Percentiles rank a stretch among this genome's conserved stretches.
These are phyloP conservation scores for Aspergillus avenaceus DNA, from an alignment of 495 filamentous ascomycete genomes.

Conservation along the genomic window DNA sequence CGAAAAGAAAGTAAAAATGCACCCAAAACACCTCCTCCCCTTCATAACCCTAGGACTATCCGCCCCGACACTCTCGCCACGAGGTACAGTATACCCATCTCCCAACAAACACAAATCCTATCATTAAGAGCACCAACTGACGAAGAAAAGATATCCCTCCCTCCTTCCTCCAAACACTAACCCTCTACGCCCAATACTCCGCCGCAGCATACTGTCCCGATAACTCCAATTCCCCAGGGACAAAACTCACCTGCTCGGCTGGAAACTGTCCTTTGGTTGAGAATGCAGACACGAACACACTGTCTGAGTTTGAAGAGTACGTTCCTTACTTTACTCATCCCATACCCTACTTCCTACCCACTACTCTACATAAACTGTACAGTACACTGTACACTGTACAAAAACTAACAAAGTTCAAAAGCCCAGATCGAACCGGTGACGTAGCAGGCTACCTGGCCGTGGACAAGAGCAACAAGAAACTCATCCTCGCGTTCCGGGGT, in stretches of 20 bases:
- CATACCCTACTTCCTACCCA: no score
- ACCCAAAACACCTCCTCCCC: no score
- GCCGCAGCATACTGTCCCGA: slow-evolving; percentile 65
- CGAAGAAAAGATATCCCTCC: slow-evolving; percentile 27
- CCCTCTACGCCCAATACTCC: slow-evolving; percentile 66
- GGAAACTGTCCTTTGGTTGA: slow-evolving; percentile 61
- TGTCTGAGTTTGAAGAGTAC: slow-evolving; percentile 59
- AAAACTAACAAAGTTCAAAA: slow-evolving; percentile 24
- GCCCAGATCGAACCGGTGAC: slow-evolving; percentile 50
- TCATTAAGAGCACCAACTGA: no score
- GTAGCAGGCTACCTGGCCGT: slow-evolving; percentile 65
- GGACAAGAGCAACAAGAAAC: slow-evolving; percentile 56
- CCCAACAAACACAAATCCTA: slow-evolving; percentile 1
- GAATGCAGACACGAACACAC: slow-evolving; percentile 49
- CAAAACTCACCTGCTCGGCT: slow-evolving; percentile 50
- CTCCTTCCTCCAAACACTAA: slow-evolving; percentile 37
- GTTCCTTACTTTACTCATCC: slow-evolving; percentile 7
- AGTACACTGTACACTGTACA: no score
- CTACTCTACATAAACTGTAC: no score
- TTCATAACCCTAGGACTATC: no score
- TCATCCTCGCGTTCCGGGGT: slow-evolving; percentile 70
- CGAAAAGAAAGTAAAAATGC: no score
- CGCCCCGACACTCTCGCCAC: not conserved
- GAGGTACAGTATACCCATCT: not conserved
- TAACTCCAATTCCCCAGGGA: slow-evolving; percentile 41